A percentile compares a stretch with the other conserved stretches of the same genome.
Conservation (phyloP, 768 basidiomycete species). For the Hypholoma sublateritium region DNA sequence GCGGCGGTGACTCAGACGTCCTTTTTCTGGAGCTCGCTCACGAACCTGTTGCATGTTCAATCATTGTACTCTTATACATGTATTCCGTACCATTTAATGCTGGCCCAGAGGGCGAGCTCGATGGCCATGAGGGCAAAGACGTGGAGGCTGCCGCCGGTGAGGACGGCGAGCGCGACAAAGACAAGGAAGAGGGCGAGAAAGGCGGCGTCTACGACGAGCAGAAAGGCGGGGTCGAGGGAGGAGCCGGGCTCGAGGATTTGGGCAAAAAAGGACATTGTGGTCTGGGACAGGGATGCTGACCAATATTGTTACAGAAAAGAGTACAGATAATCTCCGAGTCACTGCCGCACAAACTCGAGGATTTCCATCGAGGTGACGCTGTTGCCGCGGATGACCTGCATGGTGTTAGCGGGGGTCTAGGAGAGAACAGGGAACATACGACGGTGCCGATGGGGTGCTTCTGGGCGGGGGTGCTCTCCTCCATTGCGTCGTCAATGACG, state of each 20-base stretch:
- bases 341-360: slow-evolving; percentile 56
- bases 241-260: slow-evolving; percentile 74
- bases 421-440: slow-evolving; percentile 47
- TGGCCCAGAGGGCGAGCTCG: slow-evolving; percentile 71
- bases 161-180: slow-evolving; percentile 53
- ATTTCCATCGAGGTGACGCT: slow-evolving; percentile 96
- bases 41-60: slow-evolving; percentile 48
- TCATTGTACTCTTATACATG: not conserved
- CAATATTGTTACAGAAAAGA: not conserved
- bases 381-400: slow-evolving; percentile 93
- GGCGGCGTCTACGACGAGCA: slow-evolving; percentile 60
- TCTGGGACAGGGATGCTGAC: not conserved
- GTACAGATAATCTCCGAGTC: slow-evolving; percentile 5
- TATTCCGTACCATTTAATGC: slow-evolving; percentile 71
- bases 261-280: slow-evolving; percentile 40
- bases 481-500: slow-evolving; percentile 92
- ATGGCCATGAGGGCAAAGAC: slow-evolving; percentile 66
- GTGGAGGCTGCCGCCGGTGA: slow-evolving; percentile 68
- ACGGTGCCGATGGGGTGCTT: slow-evolving; percentile 91
- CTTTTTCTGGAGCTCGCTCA: slow-evolving; percentile 54
- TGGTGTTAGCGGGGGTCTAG: slow-evolving; percentile 8
- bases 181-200: slow-evolving; percentile 60
- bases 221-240: slow-evolving; percentile 69
- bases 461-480: slow-evolving; percentile 88
- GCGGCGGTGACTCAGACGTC: slow-evolving; percentile 43